Evolutionary conservation across 306 rosid species (phyloP).

Genomic region (Gleditsia sinensis): DNA sequence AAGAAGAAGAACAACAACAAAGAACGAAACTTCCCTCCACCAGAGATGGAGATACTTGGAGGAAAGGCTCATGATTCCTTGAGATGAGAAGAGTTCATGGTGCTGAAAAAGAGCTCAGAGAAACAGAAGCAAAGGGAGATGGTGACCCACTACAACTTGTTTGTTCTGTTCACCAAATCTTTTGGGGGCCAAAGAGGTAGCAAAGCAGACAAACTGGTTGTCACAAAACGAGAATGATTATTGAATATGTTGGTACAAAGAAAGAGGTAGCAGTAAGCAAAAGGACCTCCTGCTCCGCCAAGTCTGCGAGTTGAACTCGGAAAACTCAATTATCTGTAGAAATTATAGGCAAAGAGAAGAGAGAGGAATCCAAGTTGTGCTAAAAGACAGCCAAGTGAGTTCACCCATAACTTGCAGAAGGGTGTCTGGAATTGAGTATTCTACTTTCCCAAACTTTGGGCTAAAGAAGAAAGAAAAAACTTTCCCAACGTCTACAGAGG

Average conservation of each 20-base stretch:
- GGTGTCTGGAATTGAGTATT: background rate
- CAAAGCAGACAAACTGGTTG: too few relatives aligned
- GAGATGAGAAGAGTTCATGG: conserved; percentile 42
- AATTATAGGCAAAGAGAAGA: conserved; percentile 12
- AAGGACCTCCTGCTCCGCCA: conserved; percentile 36
- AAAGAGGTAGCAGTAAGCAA: conserved; percentile 34
- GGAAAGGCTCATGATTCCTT: conserved; percentile 49
- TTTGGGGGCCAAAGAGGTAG: background rate
- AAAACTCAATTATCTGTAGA: conserved; percentile 26
- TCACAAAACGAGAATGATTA: too few relatives aligned
- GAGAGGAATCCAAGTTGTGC: conserved; percentile 46
- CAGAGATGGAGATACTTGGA: conserved; percentile 38
- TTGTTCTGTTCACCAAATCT: conserved; percentile 74
- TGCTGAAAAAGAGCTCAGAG: conserved; percentile 50
- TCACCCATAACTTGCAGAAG: conserved; percentile 44
- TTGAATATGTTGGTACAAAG: too few relatives aligned
- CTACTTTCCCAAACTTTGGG: background rate
- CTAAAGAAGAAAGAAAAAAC: too few relatives aligned
- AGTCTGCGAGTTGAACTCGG: conserved; percentile 17
- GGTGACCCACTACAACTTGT: conserved; percentile 56
- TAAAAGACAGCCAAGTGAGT: conserved; percentile 54
- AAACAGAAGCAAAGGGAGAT: conserved; percentile 45
- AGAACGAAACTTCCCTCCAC: conserved; percentile 44
- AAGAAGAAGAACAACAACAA: conserved; percentile 3
- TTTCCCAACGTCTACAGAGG: background rate